Base-by-base conservation (phyloP, 2,329 filamentous ascomycete genomes). In the Eutypella sp. region DNA sequence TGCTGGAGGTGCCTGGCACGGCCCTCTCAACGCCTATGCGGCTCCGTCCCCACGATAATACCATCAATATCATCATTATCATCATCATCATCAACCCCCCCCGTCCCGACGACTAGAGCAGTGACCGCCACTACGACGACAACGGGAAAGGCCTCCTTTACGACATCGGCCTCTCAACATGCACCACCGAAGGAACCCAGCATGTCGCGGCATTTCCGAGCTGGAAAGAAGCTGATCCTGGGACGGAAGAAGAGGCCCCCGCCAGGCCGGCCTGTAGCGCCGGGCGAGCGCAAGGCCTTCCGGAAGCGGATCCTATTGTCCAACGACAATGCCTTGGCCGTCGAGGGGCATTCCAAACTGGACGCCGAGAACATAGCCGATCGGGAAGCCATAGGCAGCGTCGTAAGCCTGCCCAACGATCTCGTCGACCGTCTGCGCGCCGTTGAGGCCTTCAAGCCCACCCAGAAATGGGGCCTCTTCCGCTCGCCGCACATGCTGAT, bases 231-330 rank as follows among this genome's bases (percentile, higher is more conserved):
- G 46, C 68, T 73, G 59, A 63, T 68, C 50, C 50, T 67, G 25
- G 52, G 53, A 36, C 61, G 58, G 45, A 70, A 67, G 53, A 82
- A 78, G 66, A 82, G 81, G 66, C 75, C 74, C 62, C 71, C 66
- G 57, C 58, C 62, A 15, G 66, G 70, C 45, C 79, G 77, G 66
- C 75, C 81, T 15, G 85, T 87, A 18, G 73, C 73, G 11, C 75
- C 81, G 3, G 92, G 91, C 54, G 91, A 96, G 74, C 82, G 91
- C 55, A 95, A 90, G 70, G 87, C 88, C 23, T 75, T 88, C 63
- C 84, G 90, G 54, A 96, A 95, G 73, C 83, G 88, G 56, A 88
- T 99, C 59, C 83, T 95, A 48, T 81, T 99, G 49, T 92, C 86
- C 74, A 99, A 97, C 71, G 87, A 88, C 67, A 97, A 96, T 69